Base-by-base conservation (phyloP, 805 yeast species). In the Cyberlindnera euphorbiae region DNA sequence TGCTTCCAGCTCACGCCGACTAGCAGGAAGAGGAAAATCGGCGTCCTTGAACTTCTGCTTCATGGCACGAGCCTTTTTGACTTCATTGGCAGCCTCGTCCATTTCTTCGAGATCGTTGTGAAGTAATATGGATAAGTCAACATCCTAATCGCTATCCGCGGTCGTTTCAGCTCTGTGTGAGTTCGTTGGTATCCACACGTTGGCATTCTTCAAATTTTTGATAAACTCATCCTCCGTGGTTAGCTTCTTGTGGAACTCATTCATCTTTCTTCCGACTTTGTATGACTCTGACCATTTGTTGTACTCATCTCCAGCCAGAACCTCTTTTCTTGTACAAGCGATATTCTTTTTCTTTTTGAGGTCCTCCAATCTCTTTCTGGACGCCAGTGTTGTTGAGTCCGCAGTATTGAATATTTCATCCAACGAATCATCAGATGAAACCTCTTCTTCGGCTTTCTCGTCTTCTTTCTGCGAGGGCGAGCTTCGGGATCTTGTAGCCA, bases 1-100 rank as follows among this genome's bases (percentile, higher is more conserved):
- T 4, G 35, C 23, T 13, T 55, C 39, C 12, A 75, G 40, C 27
- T 54, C 60, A 8, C 42, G 43, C 16, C 59, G 54, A 13, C 63
- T 42, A 10, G 62, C 27, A 0, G 49, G 28, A 0, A 47, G 47
- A 4, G 69, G 56, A 19, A 23, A 47, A 45, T 46, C 43, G n/a
- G 29, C 41, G 37, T 26, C 45, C 29, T n/a, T 30, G 24, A 47
- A 44, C 32, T 35, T 63, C 51, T 37, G 32, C 28, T 30, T 30
- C n/a, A 29, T 47, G 8, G 35, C 10, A 11, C 34, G 39, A 8
- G 27, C 31, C 30, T 46, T 45, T 26, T 45, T 51, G 8, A 24
- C n/a, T 18, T 31, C 29, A 16, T 54, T 49, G 14, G 33, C 21
- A 5, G 21, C 21, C 32, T 45, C 48, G 21, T 48, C 47, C 26